These are phyloP conservation scores for Amoebophrya sp. DNA, from an alignment of 169 alveolate species.

Conservation along the genomic window DNA sequence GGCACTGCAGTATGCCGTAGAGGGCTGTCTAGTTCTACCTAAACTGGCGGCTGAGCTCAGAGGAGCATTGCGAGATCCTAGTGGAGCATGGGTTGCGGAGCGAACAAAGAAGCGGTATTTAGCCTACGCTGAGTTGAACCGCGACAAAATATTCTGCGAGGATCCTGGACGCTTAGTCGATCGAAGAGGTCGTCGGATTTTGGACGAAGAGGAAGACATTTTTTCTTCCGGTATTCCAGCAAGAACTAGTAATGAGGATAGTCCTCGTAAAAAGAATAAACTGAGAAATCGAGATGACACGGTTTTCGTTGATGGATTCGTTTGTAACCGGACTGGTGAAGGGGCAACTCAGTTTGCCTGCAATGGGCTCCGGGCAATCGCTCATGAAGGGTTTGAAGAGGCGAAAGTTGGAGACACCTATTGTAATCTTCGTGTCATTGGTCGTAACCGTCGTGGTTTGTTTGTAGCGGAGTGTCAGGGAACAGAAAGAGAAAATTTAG, in stretches of 20 bases:
- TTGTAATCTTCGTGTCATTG: background rate
- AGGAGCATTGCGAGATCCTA: background rate
- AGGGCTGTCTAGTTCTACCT: background rate
- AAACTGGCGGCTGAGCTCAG: background rate
- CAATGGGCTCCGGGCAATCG: background rate
- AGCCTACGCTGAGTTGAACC: background rate
- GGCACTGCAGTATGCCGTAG: background rate
- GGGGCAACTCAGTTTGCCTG: background rate
- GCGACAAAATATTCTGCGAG: too few relatives aligned
- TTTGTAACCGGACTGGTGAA: background rate
- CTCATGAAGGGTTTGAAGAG: background rate
- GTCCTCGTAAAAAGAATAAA: too few relatives aligned
- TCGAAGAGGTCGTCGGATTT: too few relatives aligned
- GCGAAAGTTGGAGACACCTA: background rate
- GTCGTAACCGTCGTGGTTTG: background rate
- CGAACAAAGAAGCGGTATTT: background rate
- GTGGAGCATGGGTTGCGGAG: background rate
- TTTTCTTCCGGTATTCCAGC: too few relatives aligned
- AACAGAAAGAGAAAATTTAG: too few relatives aligned
- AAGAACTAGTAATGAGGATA: too few relatives aligned
- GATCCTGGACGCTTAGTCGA: too few relatives aligned
- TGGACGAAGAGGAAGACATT: too few relatives aligned
- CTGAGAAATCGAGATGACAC: too few relatives aligned
- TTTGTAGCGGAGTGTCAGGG: background rate
- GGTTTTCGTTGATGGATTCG: background rate